phyloP scores from a whole-genome alignment of 2,329 filamentous ascomycete species.

The Xylariaceae sp. region DNA sequence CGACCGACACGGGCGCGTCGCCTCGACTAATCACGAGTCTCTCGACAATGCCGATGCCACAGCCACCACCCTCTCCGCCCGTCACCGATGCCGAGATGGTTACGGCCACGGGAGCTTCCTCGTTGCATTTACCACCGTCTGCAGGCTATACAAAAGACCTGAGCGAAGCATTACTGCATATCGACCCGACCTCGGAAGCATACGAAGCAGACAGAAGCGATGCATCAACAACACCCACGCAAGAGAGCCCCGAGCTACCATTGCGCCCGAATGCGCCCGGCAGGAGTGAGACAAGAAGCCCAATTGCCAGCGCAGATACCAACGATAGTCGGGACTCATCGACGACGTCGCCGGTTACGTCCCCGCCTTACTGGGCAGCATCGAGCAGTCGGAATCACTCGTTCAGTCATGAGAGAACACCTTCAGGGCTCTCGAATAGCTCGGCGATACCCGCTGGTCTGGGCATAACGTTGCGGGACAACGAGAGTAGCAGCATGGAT shows the following conservation, averaged over 20 bases:
- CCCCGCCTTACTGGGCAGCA: slow-evolving; percentile 37
- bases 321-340: slow-evolving; percentile 1
- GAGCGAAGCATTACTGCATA: slow-evolving; percentile 1
- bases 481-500: slow-evolving; percentile 48
- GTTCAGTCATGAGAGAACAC: slow-evolving; percentile 33
- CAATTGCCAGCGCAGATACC: background rate
- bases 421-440: slow-evolving; percentile 44
- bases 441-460: slow-evolving; percentile 41
- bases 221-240: background rate
- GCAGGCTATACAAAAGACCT: background rate
- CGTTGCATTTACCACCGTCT: slow-evolving; percentile 5
- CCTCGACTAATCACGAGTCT: too few species aligned
- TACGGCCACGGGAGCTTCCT: slow-evolving; percentile 13
- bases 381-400: slow-evolving; percentile 13
- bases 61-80: slow-evolving; percentile 29
- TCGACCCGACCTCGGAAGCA: background rate
- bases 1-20: too few species aligned
- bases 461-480: slow-evolving; percentile 56
- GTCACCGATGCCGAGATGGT: slow-evolving; percentile 28
- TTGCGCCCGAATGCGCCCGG: slow-evolving; percentile 6
- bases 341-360: slow-evolving; percentile 19
- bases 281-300: background rate
- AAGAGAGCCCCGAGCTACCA: slow-evolving; percentile 1
- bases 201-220: background rate
- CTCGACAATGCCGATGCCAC: slow-evolving; percentile 19